Evolutionary conservation across 2,329 filamentous ascomycete species (phyloP), one percentile per base, ranked within the genome.

Genomic region (Cladosporium halotolerans): DNA sequence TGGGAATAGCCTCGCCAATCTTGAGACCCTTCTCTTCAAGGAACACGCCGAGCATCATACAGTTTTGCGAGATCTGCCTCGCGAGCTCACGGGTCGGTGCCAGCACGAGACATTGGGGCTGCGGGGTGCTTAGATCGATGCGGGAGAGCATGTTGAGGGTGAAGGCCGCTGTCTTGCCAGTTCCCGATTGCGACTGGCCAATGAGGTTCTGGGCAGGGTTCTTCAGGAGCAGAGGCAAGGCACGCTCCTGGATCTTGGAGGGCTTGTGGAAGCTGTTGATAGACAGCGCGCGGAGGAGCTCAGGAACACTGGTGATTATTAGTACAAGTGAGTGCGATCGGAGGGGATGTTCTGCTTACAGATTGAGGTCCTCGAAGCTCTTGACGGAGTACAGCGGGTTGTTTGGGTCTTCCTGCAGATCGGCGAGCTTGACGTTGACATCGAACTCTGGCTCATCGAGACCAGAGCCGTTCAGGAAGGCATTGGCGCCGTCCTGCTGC

Each of bases 151-250:
- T 87, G 57, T 95, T 95, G 57, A 96, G 85, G 43, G 93, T 88
- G 70, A 99, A 99, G 18, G 93, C 93, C 16, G 91, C 93, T 0
- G 93, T 99, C 78, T 99, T 99, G 66, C 93, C 93, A 16, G 93
- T 99, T 63, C 93, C 93, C 2, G 93, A 99, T 72, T 99, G 93
- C n/a, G 93, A 99, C 73, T 99, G 93, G 3, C 91, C 93, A 66
- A 99, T 92, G 80, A 99, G 87, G 72, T 97, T 97, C 60, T 80
- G 79, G 0, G 92, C 86, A n/a, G 93, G 92, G 66, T 96, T 78
- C 63, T 81, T 76, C 58, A 99, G 81, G 66, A 99, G 86, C 52
- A 99, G 79, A 28, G 93, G 93, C 14, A 99, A 80, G 1, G 93
- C 93, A 63, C 86, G 89, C 71, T 96, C 93, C 75, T 99, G 93